Evolutionary conservation across 2,329 filamentous ascomycete genomes (phyloP), one percentile per base, ranked within the genome.

Genomic region (Xylariaceae sp.): DNA sequence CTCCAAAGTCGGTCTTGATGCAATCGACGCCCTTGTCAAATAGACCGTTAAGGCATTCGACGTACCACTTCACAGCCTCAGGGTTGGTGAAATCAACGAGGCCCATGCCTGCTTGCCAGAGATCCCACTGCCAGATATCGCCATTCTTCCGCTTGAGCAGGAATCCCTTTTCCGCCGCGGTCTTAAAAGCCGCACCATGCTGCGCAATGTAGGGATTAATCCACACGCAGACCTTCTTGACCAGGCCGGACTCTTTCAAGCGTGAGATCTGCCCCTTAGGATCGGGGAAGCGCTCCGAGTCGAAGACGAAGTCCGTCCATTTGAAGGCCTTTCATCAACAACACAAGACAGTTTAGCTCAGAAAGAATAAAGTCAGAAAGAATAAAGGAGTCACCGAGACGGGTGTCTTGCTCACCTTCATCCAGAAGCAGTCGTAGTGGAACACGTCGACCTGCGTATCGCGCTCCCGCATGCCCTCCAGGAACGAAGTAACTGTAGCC

Each of bases 351-450:
- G 45, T 16, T 16, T 36, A 26, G 22, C 15, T 19, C 3, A 8
- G 12, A n/a, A 5, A 10, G 36, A 18, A 16, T 9, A 40, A 10
- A 10, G 12, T n/a, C n/a, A n/a, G n/a, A n/a, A 26, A 16, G 39
- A 10, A 34, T 10, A 34, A 9, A 32, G 9, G 21, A 26, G 12
- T 3, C 18, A 30, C 12, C 5, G n/a, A 15, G 30, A 3, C 9
- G 2, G n/a, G n/a, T n/a, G n/a, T n/a, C 1, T 9, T 12, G 36
- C 58, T 60, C 44, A 64, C 63, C 53, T 84, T 84, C 76, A 89
- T 84, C 86, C 86, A 89, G 76, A 88, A 89, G 68, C 83, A 87
- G 66, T 89, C 86, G 59, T 86, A 89, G 68, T 89, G 87, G 69
- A 89, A 89, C 2, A 88, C 85, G 36, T 86, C 81, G 1, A 89